These are phyloP conservation scores for Diaporthe citri DNA, from an alignment of 2,329 filamentous ascomycete genomes.

Conservation along the genomic window DNA sequence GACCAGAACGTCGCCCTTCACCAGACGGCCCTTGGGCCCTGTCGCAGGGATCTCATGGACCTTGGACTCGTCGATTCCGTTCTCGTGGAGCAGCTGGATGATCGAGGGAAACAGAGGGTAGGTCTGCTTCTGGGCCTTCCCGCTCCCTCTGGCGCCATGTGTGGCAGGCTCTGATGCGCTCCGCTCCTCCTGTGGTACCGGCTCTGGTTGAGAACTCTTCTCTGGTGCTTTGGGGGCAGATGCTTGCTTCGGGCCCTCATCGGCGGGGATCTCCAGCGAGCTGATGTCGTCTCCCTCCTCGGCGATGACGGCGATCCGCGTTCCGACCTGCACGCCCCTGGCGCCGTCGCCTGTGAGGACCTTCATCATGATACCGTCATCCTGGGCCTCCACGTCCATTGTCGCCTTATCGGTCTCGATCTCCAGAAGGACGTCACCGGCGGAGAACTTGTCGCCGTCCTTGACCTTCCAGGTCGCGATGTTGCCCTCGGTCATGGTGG, in stretches of 20 bases:
- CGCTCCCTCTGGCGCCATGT: slow-evolving; percentile 48
- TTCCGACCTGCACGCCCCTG: slow-evolving; percentile 83
- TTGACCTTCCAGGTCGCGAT: slow-evolving; percentile 89
- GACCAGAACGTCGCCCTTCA: slow-evolving; percentile 96
- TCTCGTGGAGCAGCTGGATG: slow-evolving; percentile 81
- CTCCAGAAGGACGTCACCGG: slow-evolving; percentile 89
- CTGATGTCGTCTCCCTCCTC: slow-evolving; percentile 84
- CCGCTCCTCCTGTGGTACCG: slow-evolving; percentile 43
- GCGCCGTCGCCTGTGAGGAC: slow-evolving; percentile 80
- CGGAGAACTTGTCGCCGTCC: slow-evolving; percentile 85
- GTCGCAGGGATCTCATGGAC: slow-evolving; percentile 86
- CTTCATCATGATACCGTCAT: slow-evolving; percentile 88
- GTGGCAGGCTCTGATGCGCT: slow-evolving; percentile 38
- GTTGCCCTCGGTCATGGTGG: slow-evolving; percentile 94
- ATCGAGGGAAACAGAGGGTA: slow-evolving; percentile 88
- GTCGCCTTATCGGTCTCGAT: slow-evolving; percentile 96
- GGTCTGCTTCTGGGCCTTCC: slow-evolving; percentile 72
- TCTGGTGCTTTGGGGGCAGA: slow-evolving; percentile 48
- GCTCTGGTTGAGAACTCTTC: slow-evolving; percentile 35
- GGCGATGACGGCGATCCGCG: slow-evolving; percentile 85
- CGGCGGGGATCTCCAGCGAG: slow-evolving; percentile 79
- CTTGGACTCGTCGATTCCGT: slow-evolving; percentile 81
- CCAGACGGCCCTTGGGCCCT: slow-evolving; percentile 86
- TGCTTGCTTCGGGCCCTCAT: slow-evolving; percentile 64
- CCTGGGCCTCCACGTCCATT: slow-evolving; percentile 95